phyloP scores from a whole-genome alignment of 257 asterid species.

The Nicotiana knightiana region DNA sequence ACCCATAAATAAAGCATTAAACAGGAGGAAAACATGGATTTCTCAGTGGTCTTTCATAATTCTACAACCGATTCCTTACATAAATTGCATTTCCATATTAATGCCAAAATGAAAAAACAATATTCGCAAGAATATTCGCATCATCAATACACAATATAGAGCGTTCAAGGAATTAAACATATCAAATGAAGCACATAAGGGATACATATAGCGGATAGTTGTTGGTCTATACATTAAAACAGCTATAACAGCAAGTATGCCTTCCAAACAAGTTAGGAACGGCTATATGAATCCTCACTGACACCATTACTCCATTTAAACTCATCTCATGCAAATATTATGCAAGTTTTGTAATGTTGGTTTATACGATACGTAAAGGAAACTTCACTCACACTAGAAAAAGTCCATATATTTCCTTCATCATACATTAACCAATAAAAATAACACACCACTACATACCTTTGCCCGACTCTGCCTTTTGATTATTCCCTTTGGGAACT shows the following conservation, averaged over 20 bases:
- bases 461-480: conserved; percentile 40
- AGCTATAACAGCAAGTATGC: too few relatives aligned
- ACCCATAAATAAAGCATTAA: neutral
- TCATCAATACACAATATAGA: neutral
- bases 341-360: too few relatives aligned
- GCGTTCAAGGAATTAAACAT: neutral
- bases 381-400: neutral
- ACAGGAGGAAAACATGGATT: neutral
- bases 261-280: too few relatives aligned
- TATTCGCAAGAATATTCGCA: neutral
- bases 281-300: too few relatives aligned
- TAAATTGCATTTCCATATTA: neutral
- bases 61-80: neutral
- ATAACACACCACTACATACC: conserved; percentile 28
- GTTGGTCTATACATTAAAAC: neutral
- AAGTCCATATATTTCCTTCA: neutral
- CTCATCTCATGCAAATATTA: too few relatives aligned
- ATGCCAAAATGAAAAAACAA: neutral
- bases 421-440: neutral
- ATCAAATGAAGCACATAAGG: neutral
- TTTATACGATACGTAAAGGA: neutral
- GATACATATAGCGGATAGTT: neutral
- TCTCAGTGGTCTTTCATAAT: neutral
- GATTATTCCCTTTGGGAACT: conserved; percentile 41
- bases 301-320: too few relatives aligned